Evolutionary conservation across 2,329 filamentous ascomycete genomes (phyloP), one percentile per base, ranked within the genome.

Genomic region (Venturia oleaginea): DNA sequence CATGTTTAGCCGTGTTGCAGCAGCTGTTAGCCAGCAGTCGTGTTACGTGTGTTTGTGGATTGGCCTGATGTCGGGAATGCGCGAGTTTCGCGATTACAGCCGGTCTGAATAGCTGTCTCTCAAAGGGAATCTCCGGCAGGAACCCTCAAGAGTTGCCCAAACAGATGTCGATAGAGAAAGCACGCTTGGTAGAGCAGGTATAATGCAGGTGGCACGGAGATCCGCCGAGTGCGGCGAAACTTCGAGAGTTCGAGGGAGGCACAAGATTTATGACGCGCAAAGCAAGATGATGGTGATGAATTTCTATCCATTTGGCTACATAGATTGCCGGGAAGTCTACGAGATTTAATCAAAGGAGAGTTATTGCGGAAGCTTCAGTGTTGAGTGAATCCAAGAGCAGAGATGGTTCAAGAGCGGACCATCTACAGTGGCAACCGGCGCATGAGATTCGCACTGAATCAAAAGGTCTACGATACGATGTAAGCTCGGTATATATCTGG

Each of bases 1-100:
- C 61, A 62, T 62, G 37, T 37, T n/a, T 42, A 59, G 46, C 46
- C 22, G 61, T 19, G n/a, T 40, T 40, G 38, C 38, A 40, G 11
- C 55, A 40, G 11, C 55, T 37, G 43, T 57, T 57, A 34, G 51
- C 51, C 27, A 57, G 15, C 27, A n/a, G 51, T 57, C 30, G 51
- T 57, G 51, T 37, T 57, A 57, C 51, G 27, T 34, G 27, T 57
- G 27, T 34, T 34, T 10, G 46, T 27, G 22, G 19, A 51, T 51
- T 22, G 22, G 46, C 46, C 46, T 51, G 46, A 8, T 24, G 22
- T 24, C 22, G 22, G 27, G 46, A 27, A 15, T 15, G 22, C 10
- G 46, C 24, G 10, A 51, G 11, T 51, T 15, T 17, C 46, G 22
- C 22, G 15, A 17, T 27, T 13, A 8, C 46, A 6, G 10, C 4